Conservation (phyloP, 768 basidiomycete genomes). For the Phaeotremella fagi region DNA sequence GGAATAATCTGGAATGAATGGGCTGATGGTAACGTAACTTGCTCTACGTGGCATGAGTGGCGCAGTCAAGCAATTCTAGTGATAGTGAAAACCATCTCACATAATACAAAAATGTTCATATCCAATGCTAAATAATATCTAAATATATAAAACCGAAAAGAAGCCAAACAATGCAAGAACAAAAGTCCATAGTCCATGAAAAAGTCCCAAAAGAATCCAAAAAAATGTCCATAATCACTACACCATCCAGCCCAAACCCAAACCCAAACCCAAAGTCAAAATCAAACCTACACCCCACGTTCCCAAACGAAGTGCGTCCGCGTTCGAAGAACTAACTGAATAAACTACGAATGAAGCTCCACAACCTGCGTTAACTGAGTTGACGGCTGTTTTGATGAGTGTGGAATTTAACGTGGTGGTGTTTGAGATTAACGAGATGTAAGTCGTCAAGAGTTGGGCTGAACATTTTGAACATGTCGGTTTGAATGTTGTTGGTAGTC, state of each 20-base stretch:
- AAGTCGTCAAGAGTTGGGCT: slow-evolving; percentile 20
- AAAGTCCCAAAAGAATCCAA: no score
- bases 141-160: no score
- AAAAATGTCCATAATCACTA: no score
- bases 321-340: neutral
- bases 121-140: no score
- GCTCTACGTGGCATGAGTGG: neutral
- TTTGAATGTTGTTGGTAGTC: slow-evolving; percentile 25
- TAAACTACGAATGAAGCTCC: slow-evolving; percentile 16
- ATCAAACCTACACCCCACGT: no score
- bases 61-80: neutral
- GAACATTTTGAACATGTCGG: slow-evolving; percentile 42
- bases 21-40: neutral
- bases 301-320: no score
- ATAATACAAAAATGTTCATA: no score
- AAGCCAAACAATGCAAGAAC: no score
- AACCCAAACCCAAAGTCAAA: no score
- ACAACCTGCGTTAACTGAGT: slow-evolving; percentile 28
- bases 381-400: slow-evolving; percentile 23
- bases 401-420: slow-evolving; percentile 33
- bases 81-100: no score
- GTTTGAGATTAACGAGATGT: slow-evolving; percentile 10
- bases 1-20: slow-evolving; percentile 1
- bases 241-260: no score
- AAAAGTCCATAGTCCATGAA: no score